phyloP scores from a whole-genome alignment of 441 rosid genomes.

The Pelargonium fulgidum region DNA sequence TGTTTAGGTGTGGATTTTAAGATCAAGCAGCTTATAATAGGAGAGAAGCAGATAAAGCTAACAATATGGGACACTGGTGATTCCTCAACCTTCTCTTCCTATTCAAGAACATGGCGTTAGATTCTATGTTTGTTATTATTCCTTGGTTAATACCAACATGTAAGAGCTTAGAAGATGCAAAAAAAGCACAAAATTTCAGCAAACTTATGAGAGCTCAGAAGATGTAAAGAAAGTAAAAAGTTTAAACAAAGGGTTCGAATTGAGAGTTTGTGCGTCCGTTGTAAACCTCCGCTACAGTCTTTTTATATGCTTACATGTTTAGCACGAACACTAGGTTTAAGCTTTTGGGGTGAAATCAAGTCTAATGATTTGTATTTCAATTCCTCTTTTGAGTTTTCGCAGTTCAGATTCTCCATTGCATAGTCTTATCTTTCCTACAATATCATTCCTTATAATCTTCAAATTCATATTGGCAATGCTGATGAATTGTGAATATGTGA shows the following conservation, averaged over 20 bases:
- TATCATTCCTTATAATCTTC: background rate
- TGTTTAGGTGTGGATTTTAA: slow-evolving; percentile 86
- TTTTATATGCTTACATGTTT: too few species aligned
- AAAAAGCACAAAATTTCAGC: too few species aligned
- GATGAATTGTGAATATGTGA: slow-evolving; percentile 6
- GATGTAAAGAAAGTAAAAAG: background rate
- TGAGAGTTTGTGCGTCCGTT: too few species aligned
- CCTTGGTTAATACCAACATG: slow-evolving; percentile 14
- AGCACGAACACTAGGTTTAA: too few species aligned
- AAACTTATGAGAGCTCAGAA: slow-evolving; percentile 7
- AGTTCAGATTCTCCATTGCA: too few species aligned
- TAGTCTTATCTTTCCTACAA: background rate
- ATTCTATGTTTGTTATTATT: slow-evolving; percentile 1
- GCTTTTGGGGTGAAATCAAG: too few species aligned
- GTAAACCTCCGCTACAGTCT: too few species aligned
- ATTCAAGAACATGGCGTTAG: background rate
- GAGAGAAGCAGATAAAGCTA: slow-evolving; percentile 74
- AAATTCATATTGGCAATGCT: background rate
- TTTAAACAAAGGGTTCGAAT: too few species aligned
- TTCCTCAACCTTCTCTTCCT: background rate
- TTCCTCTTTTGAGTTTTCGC: too few species aligned
- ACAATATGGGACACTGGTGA: slow-evolving; percentile 98
- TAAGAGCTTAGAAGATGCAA: slow-evolving; percentile 8
- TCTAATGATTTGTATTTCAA: too few species aligned
- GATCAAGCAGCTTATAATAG: slow-evolving; percentile 76